A percentile compares a stretch with the other conserved stretches of the same genome.
Conservation (phyloP, 768 basidiomycete species). For the Serendipita sp. region DNA sequence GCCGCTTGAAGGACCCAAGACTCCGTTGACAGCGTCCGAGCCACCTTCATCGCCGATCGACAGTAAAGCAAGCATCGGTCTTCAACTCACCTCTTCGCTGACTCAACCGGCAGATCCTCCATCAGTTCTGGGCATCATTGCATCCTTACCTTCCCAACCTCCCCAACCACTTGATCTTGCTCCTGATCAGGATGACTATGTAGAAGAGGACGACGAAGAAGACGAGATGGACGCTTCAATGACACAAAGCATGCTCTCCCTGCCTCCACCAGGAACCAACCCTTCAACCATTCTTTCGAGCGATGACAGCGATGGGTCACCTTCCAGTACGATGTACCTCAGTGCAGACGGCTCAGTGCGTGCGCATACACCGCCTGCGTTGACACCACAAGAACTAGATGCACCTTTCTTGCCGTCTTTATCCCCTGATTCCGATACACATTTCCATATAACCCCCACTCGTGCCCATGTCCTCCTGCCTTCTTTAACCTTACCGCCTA, state of each 20-base stretch:
- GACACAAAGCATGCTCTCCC: constrained; percentile 55
- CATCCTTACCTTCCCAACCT: neutral
- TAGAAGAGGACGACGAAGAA: constrained; percentile 38
- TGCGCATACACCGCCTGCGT: neutral
- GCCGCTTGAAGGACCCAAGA: too few relatives aligned
- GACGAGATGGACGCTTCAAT: constrained; percentile 36
- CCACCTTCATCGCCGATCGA: too few relatives aligned
- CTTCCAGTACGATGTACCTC: constrained; percentile 58
- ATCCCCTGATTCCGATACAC: too few relatives aligned
- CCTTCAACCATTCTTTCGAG: constrained; percentile 18
- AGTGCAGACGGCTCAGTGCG: constrained; percentile 29
- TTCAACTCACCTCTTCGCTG: too few relatives aligned
- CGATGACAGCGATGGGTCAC: constrained; percentile 24
- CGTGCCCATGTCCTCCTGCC: neutral
- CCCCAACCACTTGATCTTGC: neutral
- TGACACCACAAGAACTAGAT: neutral
- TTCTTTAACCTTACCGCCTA: neutral
- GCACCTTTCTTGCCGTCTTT: neutral
- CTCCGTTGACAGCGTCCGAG: too few relatives aligned
- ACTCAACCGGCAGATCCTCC: too few relatives aligned
- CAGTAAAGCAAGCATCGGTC: too few relatives aligned
- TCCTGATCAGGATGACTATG: neutral
- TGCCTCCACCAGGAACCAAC: constrained; percentile 25
- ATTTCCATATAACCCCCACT: neutral
- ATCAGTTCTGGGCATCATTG: too few relatives aligned